phyloP scores from a whole-genome alignment of 78 protist genomes.

The Dictyostelium firmibasis region DNA sequence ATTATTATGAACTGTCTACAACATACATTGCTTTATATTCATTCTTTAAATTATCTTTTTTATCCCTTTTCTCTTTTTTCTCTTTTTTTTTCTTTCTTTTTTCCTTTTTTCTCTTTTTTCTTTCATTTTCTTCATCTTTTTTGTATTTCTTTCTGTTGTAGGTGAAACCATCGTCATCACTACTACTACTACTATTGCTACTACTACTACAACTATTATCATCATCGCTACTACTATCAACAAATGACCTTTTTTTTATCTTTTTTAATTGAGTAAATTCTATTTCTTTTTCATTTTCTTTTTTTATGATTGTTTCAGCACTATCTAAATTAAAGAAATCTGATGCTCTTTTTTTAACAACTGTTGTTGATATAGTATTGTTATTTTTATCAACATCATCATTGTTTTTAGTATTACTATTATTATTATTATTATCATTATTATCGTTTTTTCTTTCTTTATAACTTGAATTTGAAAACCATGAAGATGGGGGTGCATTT shows the following conservation, averaged over 20 bases:
- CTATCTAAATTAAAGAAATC: not conserved
- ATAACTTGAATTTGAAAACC: conserved; percentile 1
- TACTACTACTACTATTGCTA: conserved; percentile 1
- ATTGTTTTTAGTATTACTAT: too few species aligned
- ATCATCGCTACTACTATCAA: not conserved
- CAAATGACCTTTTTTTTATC: not conserved
- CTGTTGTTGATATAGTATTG: not conserved
- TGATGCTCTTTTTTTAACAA: not conserved
- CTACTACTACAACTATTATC: not conserved
- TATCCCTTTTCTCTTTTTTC: not conserved
- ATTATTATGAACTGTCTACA: not conserved
- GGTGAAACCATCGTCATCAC: not conserved
- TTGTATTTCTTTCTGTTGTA: not conserved
- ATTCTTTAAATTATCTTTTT: not conserved
- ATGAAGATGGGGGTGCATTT: not conserved
- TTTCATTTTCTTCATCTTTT: not conserved
- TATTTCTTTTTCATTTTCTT: not conserved
- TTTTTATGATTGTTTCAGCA: not conserved
- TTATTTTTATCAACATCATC: not conserved
- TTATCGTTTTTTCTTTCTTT: not conserved
- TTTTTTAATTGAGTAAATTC: not conserved
- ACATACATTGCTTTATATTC: not conserved
- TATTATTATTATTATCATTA: too few species aligned
- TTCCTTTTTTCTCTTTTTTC: not conserved
- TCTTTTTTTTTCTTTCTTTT: not conserved